Conservation (phyloP, 164 flowering plant species). For the Magnolia sinica region DNA sequence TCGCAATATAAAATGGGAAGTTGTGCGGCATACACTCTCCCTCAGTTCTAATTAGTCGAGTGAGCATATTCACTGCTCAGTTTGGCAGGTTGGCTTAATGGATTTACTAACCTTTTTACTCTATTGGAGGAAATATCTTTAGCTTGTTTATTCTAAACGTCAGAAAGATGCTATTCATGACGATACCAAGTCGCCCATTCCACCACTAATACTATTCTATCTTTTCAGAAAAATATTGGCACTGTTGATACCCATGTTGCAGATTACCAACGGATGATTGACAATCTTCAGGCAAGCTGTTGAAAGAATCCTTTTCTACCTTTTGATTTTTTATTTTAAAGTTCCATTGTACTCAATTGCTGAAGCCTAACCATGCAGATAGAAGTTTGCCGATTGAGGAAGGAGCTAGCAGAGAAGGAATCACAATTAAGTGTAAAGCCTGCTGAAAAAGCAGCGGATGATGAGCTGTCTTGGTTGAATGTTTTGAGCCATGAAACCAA, state of each 20-base stretch:
- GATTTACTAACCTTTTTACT: not conserved
- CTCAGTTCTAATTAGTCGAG: not conserved
- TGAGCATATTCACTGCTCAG: not conserved
- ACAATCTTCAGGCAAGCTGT: constrained; percentile 70
- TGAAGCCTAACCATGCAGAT: constrained; percentile 33
- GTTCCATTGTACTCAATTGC: constrained; percentile 2
- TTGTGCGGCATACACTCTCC: not conserved
- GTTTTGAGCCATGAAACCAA: constrained; percentile 71
- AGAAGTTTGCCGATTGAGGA: constrained; percentile 69
- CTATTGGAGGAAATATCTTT: not conserved
- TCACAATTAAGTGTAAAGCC: constrained; percentile 66
- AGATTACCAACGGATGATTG: constrained; percentile 91
- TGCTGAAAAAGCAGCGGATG: constrained; percentile 62
- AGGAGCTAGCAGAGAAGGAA: constrained; percentile 79
- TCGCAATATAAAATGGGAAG: not conserved
- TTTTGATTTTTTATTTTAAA: not conserved
- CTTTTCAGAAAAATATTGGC: constrained; percentile 78
- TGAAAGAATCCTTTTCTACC: constrained; percentile 1
- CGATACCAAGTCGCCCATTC: not conserved
- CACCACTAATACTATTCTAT: constrained; percentile 3
- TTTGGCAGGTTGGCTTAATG: not conserved
- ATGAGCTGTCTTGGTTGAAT: constrained; percentile 79
- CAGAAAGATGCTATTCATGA: not conserved
- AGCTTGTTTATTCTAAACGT: not conserved
- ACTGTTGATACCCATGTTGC: constrained; percentile 79